Conservation (phyloP, 768 basidiomycete species). For the Botryobasidium botryosum region DNA sequence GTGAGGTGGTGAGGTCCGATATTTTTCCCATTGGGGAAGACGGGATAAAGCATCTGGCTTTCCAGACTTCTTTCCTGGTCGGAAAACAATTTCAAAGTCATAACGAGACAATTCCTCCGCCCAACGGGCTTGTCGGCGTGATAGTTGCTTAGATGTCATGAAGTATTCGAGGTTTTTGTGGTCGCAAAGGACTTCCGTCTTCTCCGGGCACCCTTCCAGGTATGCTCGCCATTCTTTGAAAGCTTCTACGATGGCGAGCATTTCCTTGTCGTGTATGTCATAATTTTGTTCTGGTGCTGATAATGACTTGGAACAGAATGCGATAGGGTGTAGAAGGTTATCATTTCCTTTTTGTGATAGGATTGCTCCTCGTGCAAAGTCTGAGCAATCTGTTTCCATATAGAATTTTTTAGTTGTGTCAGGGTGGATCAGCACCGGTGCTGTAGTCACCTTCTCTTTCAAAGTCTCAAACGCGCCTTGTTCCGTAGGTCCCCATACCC, state of each 20-base stretch:
- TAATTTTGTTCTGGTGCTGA: conserved; percentile 1
- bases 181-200: conserved; percentile 14
- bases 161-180: conserved; percentile 16
- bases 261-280: conserved; percentile 5
- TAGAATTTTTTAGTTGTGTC: background rate
- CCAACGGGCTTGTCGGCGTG: background rate
- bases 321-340: background rate
- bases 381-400: background rate
- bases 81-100: background rate
- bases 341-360: conserved; percentile 2
- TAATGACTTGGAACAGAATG: conserved; percentile 6
- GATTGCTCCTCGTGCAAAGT: conserved; percentile 2
- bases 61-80: background rate
- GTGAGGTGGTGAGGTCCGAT: too few relatives aligned
- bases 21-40: too few relatives aligned
- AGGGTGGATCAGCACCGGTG: too few relatives aligned
- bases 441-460: background rate
- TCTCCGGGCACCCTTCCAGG: conserved; percentile 12
- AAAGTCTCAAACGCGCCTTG: background rate
- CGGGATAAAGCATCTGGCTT: conserved; percentile 4
- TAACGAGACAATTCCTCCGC: background rate
- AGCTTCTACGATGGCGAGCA: too few relatives aligned
- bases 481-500: background rate
- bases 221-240: conserved; percentile 16
- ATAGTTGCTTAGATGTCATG: too few relatives aligned